Percentiles rank a stretch among this genome's conserved stretches.
Conservation (phyloP, 192 early-diverging fungal genomes). For the Coemansia sp. region DNA sequence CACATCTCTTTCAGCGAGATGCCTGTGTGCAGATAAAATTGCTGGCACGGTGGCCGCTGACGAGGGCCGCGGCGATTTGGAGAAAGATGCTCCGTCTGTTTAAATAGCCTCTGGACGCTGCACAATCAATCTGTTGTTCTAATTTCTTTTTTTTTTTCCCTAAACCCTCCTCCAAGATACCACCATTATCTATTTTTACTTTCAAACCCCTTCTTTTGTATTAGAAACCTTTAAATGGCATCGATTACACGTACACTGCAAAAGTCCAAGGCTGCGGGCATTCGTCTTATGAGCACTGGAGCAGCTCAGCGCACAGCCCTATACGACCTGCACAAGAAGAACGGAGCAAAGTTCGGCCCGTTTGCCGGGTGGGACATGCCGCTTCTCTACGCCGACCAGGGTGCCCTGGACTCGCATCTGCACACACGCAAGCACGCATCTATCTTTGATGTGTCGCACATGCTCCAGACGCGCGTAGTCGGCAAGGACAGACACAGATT, state of each 20-base stretch:
- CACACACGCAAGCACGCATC: slow-evolving; percentile 88
- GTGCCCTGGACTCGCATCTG: slow-evolving; percentile 85
- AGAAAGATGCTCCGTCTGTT: background rate
- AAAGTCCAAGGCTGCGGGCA: slow-evolving; percentile 4
- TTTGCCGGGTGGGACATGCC: slow-evolving; percentile 99
- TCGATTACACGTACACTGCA: slow-evolving; percentile 11
- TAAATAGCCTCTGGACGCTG: too few species aligned
- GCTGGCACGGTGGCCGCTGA: background rate
- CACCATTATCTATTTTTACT: background rate
- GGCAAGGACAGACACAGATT: slow-evolving; percentile 88
- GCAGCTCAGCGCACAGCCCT: slow-evolving; percentile 73
- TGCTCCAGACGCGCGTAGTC: slow-evolving; percentile 90
- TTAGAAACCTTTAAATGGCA: background rate
- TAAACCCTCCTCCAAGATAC: too few species aligned
- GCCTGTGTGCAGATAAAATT: background rate
- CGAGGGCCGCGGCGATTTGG: background rate
- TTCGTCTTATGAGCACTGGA: slow-evolving; percentile 36
- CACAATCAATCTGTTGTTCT: background rate
- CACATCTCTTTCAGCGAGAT: background rate
- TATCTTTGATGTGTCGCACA: slow-evolving; percentile 97
- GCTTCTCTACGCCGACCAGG: slow-evolving; percentile 81
- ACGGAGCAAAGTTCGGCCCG: slow-evolving; percentile 95
- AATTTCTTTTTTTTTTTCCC: background rate
- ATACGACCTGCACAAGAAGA: slow-evolving; percentile 87
- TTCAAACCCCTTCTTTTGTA: background rate